phyloP scores from a whole-genome alignment of 2,329 filamentous ascomycete species.

The Periconia sp. region DNA sequence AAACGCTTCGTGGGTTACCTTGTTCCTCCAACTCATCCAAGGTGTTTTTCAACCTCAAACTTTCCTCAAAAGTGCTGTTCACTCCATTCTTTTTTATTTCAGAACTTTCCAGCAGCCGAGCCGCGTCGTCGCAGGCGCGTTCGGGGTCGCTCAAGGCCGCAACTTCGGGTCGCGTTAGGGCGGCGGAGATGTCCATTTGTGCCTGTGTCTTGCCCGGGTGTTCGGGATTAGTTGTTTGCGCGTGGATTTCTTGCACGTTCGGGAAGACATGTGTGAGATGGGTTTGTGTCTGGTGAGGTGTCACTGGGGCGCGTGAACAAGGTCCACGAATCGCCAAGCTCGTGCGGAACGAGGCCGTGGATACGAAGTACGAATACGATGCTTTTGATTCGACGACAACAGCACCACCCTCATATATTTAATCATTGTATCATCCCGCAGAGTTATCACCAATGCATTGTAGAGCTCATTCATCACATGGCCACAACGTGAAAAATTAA shows the following conservation, averaged over 20 bases:
- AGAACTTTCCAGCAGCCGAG: conserved; percentile 15
- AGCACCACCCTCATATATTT: too few relatives aligned
- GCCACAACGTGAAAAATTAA: neutral
- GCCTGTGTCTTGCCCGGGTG: conserved; percentile 11
- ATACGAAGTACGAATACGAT: too few relatives aligned
- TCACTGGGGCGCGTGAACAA: conserved; percentile 12
- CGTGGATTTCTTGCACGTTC: neutral
- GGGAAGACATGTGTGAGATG: conserved; percentile 24
- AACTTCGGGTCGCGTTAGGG: conserved; percentile 30
- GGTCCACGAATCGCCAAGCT: conserved; percentile 13
- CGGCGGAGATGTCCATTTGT: conserved; percentile 35
- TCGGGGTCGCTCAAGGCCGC: conserved; percentile 27
- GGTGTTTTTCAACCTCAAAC: conserved; percentile 38
- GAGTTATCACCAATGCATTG: too few relatives aligned
- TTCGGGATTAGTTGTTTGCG: conserved; percentile 6
- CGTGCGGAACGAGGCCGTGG: neutral
- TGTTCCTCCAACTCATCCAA: conserved; percentile 34
- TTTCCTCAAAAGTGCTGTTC: conserved; percentile 32
- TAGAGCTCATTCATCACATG: neutral
- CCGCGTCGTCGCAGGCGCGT: conserved; percentile 18
- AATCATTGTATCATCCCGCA: too few relatives aligned
- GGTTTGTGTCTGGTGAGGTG: conserved; percentile 8
- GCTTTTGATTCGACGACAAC: too few relatives aligned
- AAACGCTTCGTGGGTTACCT: conserved; percentile 12
- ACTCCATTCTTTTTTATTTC: neutral